These are phyloP conservation scores for Globisporangium spinosum DNA, from an alignment of 352 stramenopile genomes.

Conservation along the genomic window DNA sequence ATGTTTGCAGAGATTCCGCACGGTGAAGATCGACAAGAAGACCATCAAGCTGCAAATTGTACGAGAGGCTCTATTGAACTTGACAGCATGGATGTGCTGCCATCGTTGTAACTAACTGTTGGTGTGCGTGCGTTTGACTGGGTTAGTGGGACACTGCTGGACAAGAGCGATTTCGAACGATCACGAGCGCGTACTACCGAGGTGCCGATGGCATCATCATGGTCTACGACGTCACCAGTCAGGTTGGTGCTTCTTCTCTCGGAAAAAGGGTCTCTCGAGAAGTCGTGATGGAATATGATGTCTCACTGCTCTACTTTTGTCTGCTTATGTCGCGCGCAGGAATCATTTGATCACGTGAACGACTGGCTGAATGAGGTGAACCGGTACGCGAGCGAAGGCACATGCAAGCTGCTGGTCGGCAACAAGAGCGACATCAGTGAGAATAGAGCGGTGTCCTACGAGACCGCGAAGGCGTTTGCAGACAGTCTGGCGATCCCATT, in stretches of 20 bases:
- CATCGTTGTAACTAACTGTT: constrained; percentile 2
- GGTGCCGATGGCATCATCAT: constrained; percentile 97
- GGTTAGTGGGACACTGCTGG: constrained; percentile 96
- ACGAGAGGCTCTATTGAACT: constrained; percentile 20
- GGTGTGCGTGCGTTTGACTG: neutral
- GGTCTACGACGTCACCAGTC: constrained; percentile 99
- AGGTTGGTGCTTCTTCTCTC: constrained; percentile 28
- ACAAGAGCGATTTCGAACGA: constrained; percentile 98
- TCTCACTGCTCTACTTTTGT: neutral
- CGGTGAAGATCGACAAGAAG: constrained; percentile 98
- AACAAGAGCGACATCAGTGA: constrained; percentile 99
- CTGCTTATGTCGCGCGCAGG: constrained; percentile 33
- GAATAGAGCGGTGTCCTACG: constrained; percentile 95
- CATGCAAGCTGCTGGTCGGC: constrained; percentile 98
- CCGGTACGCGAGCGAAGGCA: constrained; percentile 96
- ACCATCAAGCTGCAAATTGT: constrained; percentile 98
- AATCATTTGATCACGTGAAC: constrained; percentile 99
- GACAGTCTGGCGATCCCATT: constrained; percentile 97
- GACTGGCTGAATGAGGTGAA: constrained; percentile 99
- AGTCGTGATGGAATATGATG: neutral
- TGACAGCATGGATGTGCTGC: neutral
- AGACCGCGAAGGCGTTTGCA: constrained; percentile 96
- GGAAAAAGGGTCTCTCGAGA: neutral
- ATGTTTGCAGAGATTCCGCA: constrained; percentile 87
- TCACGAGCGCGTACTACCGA: constrained; percentile 98